Base-by-base conservation (phyloP, 179 eudicot genomes). In the Monotropa hypopitys region DNA sequence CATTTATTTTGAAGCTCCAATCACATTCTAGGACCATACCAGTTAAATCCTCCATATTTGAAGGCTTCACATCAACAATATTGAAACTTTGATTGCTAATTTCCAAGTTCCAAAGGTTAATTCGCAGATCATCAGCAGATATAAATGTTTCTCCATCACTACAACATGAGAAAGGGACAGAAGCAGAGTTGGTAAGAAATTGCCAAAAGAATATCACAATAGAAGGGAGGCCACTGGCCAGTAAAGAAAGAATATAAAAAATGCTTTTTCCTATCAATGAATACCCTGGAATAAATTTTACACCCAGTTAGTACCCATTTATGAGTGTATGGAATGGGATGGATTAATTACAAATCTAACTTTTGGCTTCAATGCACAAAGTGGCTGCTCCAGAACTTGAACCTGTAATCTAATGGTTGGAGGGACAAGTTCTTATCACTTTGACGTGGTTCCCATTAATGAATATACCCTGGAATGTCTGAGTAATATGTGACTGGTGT, bases 91-190 rank as follows among this genome's bases (percentile, higher is more conserved):
- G 98, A 80, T 88, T 90, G 84, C 97, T 92, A 65, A 93, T 94
- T 80, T 93, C 97, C 87, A 94, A 83, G 87, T 94, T 94, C 98
- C 98, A 94, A 78, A 94, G 97, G 79, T 94, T 94, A 84, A 94
- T 89, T 21, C 97, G 90, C 65, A 94, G 89, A 82, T 94, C 98
- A 86, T 94, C 98, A 75, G 98, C 98, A 62, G 98, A 94, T 81
- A 94, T 89, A 82, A 94, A 94, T 46, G 98, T 94, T 81, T 94
- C 97, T 20, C 97, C 98, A 82, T 94, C 98, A 88, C 98, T 91
- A 85, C 23, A 75, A 81, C 32, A 49, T 74, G 42, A 73, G 70
- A 72, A 32, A 56, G 65, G 66, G 68, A 32, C 49, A 53, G 16
- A 53, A 47, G 69, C 26, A 2, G 35, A 43, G 62, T 81, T 42